Evolutionary conservation across 177 flowering plant genomes (phyloP).

Genomic region (Telopea speciosissima): DNA sequence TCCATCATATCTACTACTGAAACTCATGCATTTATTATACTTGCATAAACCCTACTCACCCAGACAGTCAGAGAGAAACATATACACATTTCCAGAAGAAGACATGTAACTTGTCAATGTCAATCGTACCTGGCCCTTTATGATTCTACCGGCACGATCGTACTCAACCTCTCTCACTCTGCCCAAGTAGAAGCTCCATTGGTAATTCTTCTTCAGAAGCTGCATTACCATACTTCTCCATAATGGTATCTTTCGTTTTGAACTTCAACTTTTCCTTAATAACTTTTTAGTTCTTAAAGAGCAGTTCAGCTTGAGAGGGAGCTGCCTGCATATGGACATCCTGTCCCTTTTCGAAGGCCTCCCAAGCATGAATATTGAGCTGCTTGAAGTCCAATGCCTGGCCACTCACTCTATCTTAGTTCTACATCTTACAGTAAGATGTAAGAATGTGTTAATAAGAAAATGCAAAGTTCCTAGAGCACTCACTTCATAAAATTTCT

Average conservation of each 20-base stretch:
- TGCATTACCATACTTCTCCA: constrained; percentile 95
- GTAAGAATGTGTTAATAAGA: not conserved
- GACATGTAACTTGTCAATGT: not conserved
- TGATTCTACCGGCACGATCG: constrained; percentile 89
- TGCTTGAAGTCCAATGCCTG: constrained; percentile 88
- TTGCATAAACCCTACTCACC: too few species aligned
- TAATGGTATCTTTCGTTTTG: constrained; percentile 52
- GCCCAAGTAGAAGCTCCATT: constrained; percentile 79
- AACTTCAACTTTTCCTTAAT: constrained; percentile 69
- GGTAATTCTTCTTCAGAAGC: constrained; percentile 70
- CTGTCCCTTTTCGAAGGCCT: constrained; percentile 90
- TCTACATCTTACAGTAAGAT: constrained; percentile 18
- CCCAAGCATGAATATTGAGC: constrained; percentile 76
- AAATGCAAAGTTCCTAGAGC: not conserved
- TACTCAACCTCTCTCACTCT: constrained; percentile 81
- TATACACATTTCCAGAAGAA: not conserved
- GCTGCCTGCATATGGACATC: constrained; percentile 96
- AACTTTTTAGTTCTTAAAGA: constrained; percentile 58
- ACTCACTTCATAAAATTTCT: constrained; percentile 69
- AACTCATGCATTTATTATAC: too few species aligned
- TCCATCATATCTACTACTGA: too few species aligned
- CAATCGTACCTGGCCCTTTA: constrained; percentile 66
- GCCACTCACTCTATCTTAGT: constrained; percentile 68
- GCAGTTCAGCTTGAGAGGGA: constrained; percentile 88
- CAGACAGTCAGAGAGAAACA: too few species aligned